These are phyloP conservation scores for Saccharomycopsis javanensis DNA, from an alignment of 805 yeast species.

Conservation along the genomic window DNA sequence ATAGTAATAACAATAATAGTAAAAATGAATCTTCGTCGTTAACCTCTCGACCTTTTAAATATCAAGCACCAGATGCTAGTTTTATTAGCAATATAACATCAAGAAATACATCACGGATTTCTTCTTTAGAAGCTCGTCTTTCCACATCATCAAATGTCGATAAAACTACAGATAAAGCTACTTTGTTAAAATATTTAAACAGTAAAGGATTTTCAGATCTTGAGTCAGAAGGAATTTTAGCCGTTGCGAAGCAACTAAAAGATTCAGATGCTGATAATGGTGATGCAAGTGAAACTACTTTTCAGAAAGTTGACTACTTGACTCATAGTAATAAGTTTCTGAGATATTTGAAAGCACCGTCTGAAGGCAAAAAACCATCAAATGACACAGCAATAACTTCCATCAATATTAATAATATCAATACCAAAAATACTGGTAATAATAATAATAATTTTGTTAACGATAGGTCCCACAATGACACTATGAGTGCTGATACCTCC, in stretches of 20 bases:
- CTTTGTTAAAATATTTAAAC: slow-evolving; percentile 9
- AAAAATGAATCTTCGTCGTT: background rate
- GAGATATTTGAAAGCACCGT: slow-evolving; percentile 2
- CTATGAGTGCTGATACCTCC: background rate
- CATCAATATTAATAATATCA: background rate
- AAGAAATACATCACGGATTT: background rate
- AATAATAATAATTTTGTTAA: background rate
- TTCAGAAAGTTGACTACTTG: background rate
- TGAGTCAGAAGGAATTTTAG: slow-evolving; percentile 18
- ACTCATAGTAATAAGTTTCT: background rate
- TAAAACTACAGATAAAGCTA: slow-evolving; percentile 4
- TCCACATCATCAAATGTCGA: background rate
- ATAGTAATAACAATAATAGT: background rate
- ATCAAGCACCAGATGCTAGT: slow-evolving; percentile 16
- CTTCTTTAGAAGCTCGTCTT: background rate
- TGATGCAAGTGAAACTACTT: background rate
- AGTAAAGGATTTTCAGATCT: slow-evolving; percentile 16
- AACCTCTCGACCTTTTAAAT: slow-evolving; percentile 10
- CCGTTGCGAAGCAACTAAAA: slow-evolving; percentile 16
- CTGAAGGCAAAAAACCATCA: background rate
- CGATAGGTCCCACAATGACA: background rate
- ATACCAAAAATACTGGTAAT: background rate
- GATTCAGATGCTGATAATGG: slow-evolving; percentile 1
- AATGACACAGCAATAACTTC: background rate
- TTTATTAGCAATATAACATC: slow-evolving; percentile 15